Base-by-base conservation (phyloP, 2,329 filamentous ascomycete genomes). In the Fusarium phyllophilum region DNA sequence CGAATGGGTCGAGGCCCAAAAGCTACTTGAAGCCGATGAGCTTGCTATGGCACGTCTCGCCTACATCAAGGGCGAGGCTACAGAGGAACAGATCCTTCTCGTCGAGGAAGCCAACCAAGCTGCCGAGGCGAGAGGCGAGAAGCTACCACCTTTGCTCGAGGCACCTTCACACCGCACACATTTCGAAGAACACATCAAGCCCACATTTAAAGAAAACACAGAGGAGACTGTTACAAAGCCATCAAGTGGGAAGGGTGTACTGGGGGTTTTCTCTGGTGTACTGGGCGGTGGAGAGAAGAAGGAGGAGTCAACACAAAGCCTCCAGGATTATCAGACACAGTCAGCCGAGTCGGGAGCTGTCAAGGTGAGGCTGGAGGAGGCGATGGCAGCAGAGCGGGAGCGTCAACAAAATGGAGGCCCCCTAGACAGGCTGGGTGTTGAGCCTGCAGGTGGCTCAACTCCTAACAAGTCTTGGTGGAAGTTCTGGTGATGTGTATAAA, bases 11-110 rank as follows among this genome's bases (percentile, higher is more conserved):
- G 86, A 88, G 66, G 84, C 88, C 62, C 88, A 90, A 78, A 85
- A 85, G 80, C 82, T 85, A 69, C 83, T 90, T 78, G 85, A 86
- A 58, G 85, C 84, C 76, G 88, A 90, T 82, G 84, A 85, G 72
- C 86, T 91, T 63, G 85, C 88, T 72, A 85, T 85, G 70, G 89
- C 89, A 57, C 88, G 89, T 36, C 82, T 91, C 24, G 89, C 89
- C 68, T 91, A 89, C 82, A 88, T 91, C 83, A 87, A 86, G 70
- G 88, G 87, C 78, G 83, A 85, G 41, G 89, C 89, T 33, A 88
- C 86, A 62, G 85, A 87, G 49, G 88, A 89, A 52, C 89, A 91
- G 80, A 84, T 86, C 57, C 78, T 81, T 38, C 84, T 90, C 64
- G 89, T 91, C 56, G 89, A 90, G 75, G 88, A 89, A 62, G 87